Evolutionary conservation across 2,329 filamentous ascomycete species (phyloP), one percentile per base, ranked within the genome.

Genomic region (Leptodontidium sp.): DNA sequence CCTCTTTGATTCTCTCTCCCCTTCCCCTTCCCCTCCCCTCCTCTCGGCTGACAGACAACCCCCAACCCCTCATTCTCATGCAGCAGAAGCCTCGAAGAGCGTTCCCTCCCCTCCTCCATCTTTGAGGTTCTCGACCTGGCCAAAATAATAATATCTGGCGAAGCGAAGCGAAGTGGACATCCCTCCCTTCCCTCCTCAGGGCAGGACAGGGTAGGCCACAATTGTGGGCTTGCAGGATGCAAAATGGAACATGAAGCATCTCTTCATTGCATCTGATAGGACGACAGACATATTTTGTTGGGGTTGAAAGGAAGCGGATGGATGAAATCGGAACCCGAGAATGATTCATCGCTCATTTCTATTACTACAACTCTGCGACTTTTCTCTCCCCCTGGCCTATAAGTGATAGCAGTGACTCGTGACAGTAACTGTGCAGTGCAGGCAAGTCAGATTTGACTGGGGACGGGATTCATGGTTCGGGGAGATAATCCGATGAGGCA

Each of bases 1-100:
- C 32, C n/a, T 6, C 57, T 24, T 29, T 26, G 21, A 40, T 11
- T 11, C 11, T 40, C 0, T 11, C 2, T 2, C 9, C 38, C 38
- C 9, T 11, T 12, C 7, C 11, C 9, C 38, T 40, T 8, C 38
- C 38, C 38, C 6, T 32, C 29, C 38, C n/a, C n/a, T 35, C 11
- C 17, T 9, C 52, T 65, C 59, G 69, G 59, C 66, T 68, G 69
- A 68, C 66, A 68, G 45, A 62, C 57, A 59, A 50, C 45, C 52
- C 1, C 61, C 35, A 29, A 65, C 21, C 52, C 58, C 26, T 35
- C 43, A 35, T 38, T 53, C 59, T 53, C 68, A 66, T 66, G 63
- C 66, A 67, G 53, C 59, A 66, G 52, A 64, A 57, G 49, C 61
- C 61, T 40, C 64, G 50, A 52, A 61, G 55, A 64, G 59, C 58